Evolutionary conservation across 2,329 filamentous ascomycete genomes (phyloP).

Genomic region (Fonsecaea pedrosoi): DNA sequence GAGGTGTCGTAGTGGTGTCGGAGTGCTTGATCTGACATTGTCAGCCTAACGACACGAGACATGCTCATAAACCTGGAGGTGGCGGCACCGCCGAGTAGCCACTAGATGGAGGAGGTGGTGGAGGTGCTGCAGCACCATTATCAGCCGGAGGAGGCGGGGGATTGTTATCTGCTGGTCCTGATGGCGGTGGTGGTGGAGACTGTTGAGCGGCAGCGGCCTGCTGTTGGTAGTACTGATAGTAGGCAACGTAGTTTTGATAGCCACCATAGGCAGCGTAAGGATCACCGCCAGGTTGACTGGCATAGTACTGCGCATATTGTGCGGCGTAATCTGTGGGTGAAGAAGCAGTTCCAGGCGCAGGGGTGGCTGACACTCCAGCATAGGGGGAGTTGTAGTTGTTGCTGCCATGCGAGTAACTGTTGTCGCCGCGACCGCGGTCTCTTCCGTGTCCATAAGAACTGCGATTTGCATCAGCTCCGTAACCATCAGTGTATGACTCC

Average conservation of each 20-base stretch:
- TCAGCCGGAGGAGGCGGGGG: constrained; percentile 44
- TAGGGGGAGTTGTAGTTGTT: constrained; percentile 48
- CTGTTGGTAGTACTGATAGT: constrained; percentile 75
- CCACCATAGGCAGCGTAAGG: constrained; percentile 92
- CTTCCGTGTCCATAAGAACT: constrained; percentile 61
- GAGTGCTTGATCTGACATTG: constrained; percentile 23
- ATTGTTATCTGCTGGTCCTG: constrained; percentile 56
- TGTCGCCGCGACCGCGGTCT: constrained; percentile 47
- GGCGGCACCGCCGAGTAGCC: constrained; percentile 35
- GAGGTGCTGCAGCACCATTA: constrained; percentile 24
- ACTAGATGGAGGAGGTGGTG: constrained; percentile 22
- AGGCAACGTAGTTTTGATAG: constrained; percentile 72
- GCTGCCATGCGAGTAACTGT: constrained; percentile 50
- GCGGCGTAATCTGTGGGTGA: constrained; percentile 72
- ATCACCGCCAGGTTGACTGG: constrained; percentile 36
- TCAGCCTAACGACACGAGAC: constrained; percentile 27
- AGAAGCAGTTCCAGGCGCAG: constrained; percentile 44
- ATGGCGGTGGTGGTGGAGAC: constrained; percentile 54
- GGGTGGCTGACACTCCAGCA: constrained; percentile 41
- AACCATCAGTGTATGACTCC: constrained; percentile 51
- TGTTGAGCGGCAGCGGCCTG: constrained; percentile 59
- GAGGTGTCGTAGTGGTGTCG: background rate
- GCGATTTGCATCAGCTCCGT: constrained; percentile 56
- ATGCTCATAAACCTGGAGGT: constrained; percentile 36
- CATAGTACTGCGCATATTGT: constrained; percentile 80